A percentile compares a stretch with the other conserved stretches of the same genome.
These are phyloP conservation scores for Magnolia officinalis DNA, from an alignment of 164 flowering plant genomes.

Conservation along the genomic window DNA sequence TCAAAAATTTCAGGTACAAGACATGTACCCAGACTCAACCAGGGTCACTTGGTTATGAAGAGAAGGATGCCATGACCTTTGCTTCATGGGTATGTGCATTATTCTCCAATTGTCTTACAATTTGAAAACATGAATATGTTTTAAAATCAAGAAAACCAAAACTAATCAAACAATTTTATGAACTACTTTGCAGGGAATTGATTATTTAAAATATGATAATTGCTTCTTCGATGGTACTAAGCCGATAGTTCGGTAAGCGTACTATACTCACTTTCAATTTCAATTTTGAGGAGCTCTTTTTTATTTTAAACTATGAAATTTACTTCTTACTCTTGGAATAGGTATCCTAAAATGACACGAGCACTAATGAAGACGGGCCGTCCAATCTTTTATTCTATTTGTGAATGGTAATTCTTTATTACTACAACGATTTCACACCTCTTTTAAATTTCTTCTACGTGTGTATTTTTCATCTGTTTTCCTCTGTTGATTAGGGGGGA, in stretches of 20 bases:
- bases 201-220: constrained; percentile 60
- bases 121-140: too few species aligned
- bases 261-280: too few species aligned
- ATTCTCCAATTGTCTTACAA: neutral
- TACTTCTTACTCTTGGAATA: constrained; percentile 6
- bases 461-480: neutral
- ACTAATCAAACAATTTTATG: neutral
- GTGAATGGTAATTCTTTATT: constrained; percentile 50
- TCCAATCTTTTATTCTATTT: constrained; percentile 59
- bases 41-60: constrained; percentile 64
- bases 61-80: constrained; percentile 61
- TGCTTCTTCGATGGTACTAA: constrained; percentile 33
- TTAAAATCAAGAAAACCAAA: too few species aligned
- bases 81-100: constrained; percentile 51
- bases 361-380: constrained; percentile 60
- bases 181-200: constrained; percentile 35
- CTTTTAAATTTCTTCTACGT: neutral
- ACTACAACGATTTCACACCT: neutral
- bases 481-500: constrained; percentile 43
- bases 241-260: constrained; percentile 33
- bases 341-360: constrained; percentile 57
- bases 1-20: constrained; percentile 22
- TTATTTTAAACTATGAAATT: too few species aligned
- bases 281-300: neutral
- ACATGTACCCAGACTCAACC: constrained; percentile 63